Base-by-base conservation (phyloP, 768 basidiomycete genomes). In the Tulasnella sp. region DNA sequence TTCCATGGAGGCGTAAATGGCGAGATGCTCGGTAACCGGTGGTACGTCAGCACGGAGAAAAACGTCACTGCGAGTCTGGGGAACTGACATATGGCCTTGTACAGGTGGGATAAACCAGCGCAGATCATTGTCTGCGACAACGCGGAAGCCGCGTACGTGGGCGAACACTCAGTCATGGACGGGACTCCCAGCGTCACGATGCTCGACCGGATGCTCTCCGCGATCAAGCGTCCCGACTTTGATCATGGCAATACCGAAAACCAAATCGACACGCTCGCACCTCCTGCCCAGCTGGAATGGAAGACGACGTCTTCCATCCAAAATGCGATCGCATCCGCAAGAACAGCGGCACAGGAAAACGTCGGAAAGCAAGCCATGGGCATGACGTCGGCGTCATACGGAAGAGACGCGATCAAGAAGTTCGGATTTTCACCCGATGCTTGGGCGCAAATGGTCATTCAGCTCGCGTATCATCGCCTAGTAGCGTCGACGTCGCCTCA, bases 101-200 rank as follows among this genome's bases (percentile, higher is more conserved):
- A 34, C 8, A 80, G 91, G 90, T 89, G 94, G 68, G 96, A 98
- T 84, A 98, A 97, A 83, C 96, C 96, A 11, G 82, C 89, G 76
- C 89, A 98, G 82, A 90, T 95, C 81, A 88, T 97, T 76, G 88
- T 98, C 6, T 94, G 90, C 80, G 93, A 93, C 82, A 93, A 94
- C 78, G 89, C 86, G 15, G 85, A 88, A 70, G 91, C 93, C 1
- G 96, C 95, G 5, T 83, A 97, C 80, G 92, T 97, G 88, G 96
- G 96, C 67, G 96, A 98, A 82, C 96, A 95, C 82, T 93, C 92
- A 22, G 86, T 93, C 77, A 95, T 95, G 93, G 93, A 95, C 80
- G 93, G 93, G 42, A 94, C 93, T 19, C 93, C 93, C 4, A 91
- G 89, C 19, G 89, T 88, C 34, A 87, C 93, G 31, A 81, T 93